Conservation (phyloP, 116 monocot species). For the Dioscorea cayenensis region DNA sequence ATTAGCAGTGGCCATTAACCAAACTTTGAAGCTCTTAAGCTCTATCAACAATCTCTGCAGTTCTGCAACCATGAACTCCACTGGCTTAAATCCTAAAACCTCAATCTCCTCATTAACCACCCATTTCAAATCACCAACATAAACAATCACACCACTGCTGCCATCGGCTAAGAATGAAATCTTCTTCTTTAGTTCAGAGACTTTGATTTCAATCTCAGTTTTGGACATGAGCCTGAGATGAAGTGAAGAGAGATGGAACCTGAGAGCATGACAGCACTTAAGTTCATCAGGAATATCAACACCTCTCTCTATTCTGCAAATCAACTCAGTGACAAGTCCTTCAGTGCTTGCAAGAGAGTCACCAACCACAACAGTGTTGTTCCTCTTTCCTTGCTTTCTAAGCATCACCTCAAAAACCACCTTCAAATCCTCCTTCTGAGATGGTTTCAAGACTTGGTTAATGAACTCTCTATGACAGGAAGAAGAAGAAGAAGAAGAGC, state of each 20-base stretch:
- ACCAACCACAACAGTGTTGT: constrained; percentile 50
- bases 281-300: constrained; percentile 66
- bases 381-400: constrained; percentile 44
- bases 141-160: constrained; percentile 32
- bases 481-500: background rate
- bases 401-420: constrained; percentile 55
- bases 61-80: constrained; percentile 46
- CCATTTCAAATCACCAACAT: constrained; percentile 81
- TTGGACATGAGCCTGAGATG: constrained; percentile 59
- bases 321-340: constrained; percentile 49
- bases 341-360: constrained; percentile 63
- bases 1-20: constrained; percentile 73
- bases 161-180: constrained; percentile 17
- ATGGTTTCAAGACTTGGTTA: constrained; percentile 35
- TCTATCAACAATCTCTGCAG: constrained; percentile 55
- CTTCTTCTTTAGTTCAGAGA: constrained; percentile 61
- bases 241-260: constrained; percentile 50
- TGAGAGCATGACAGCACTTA: constrained; percentile 42
- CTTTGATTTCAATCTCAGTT: constrained; percentile 54
- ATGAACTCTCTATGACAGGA: constrained; percentile 14
- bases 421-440: constrained; percentile 52
- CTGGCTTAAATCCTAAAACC: constrained; percentile 19
- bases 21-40: constrained; percentile 41
- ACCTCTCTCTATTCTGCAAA: constrained; percentile 54
- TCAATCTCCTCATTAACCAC: constrained; percentile 35